A percentile compares a stretch with the other conserved stretches of the same genome.
Evolutionary conservation across 2,329 filamentous ascomycete species (phyloP).

Genomic region (Zymoseptoria ardabiliae): DNA sequence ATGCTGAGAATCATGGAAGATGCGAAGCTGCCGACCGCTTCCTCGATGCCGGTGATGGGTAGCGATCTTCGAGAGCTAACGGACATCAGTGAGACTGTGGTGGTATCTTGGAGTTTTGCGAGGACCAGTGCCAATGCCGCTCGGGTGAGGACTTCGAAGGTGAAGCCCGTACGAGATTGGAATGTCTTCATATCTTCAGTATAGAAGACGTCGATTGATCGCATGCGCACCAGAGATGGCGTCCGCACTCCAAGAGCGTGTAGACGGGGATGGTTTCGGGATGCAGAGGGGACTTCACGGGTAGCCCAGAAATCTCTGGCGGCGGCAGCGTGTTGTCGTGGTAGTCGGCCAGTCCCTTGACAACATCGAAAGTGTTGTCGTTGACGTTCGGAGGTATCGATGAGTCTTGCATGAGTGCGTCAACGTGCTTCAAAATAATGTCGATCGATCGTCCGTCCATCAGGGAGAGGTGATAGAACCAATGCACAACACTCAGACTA

Average conservation of each 20-base stretch:
- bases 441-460: slow-evolving; percentile 2
- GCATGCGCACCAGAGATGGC: slow-evolving; percentile 3
- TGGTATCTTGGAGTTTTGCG: slow-evolving; percentile 1
- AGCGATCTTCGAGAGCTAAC: slow-evolving; percentile 2
- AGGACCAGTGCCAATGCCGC: slow-evolving; percentile 1
- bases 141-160: slow-evolving; percentile 1
- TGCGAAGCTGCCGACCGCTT: background rate
- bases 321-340: background rate
- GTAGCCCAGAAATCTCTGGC: background rate
- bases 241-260: background rate
- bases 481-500: slow-evolving; percentile 3
- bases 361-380: background rate
- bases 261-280: background rate
- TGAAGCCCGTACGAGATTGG: slow-evolving; percentile 1
- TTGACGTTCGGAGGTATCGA: background rate
- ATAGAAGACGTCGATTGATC: slow-evolving; percentile 1
- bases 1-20: slow-evolving; percentile 1
- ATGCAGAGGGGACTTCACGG: background rate
- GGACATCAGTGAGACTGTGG: slow-evolving; percentile 1
- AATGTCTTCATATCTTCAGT: slow-evolving; percentile 1
- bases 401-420: background rate
- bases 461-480: slow-evolving; percentile 3
- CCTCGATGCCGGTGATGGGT: background rate
- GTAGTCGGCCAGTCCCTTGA: background rate
- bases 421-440: background rate